Evolutionary conservation across 768 basidiomycete genomes (phyloP).

Genomic region (Russula emetica): DNA sequence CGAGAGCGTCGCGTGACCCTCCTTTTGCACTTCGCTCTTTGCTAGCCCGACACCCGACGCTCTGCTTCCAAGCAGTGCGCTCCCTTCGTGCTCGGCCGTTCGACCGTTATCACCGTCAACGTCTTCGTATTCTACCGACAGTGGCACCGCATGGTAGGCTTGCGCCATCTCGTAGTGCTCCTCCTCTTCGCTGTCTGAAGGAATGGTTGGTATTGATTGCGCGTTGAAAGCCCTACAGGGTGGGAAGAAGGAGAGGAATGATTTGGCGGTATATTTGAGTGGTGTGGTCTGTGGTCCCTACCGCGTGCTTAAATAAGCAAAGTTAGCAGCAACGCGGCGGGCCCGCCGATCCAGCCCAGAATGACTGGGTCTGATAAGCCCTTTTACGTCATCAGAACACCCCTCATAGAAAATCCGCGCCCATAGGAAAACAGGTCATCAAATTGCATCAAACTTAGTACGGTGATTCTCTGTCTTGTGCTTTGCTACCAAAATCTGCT

Average conservation of each 20-base stretch:
- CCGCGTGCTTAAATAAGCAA: not conserved
- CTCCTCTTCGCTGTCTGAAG: constrained; percentile 18
- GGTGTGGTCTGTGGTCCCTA: too few species aligned
- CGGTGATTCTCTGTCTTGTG: too few species aligned
- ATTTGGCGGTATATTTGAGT: not conserved
- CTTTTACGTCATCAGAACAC: too few species aligned
- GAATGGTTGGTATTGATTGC: constrained; percentile 3
- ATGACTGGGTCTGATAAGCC: too few species aligned
- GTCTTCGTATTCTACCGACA: constrained; percentile 33
- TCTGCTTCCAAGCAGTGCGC: constrained; percentile 53
- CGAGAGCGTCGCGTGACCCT: constrained; percentile 64
- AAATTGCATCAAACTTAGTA: too few species aligned
- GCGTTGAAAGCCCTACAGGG: not conserved
- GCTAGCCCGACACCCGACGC: constrained; percentile 31
- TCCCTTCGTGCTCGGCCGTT: constrained; percentile 44
- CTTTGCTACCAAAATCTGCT: not conserved
- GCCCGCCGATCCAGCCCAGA: too few species aligned
- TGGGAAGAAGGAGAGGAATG: not conserved
- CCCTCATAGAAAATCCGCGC: too few species aligned
- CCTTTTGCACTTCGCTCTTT: constrained; percentile 35
- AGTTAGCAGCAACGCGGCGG: too few species aligned
- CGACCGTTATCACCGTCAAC: constrained; percentile 33
- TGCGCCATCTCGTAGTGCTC: constrained; percentile 59
- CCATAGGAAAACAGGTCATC: too few species aligned
- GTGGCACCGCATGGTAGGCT: constrained; percentile 55